Percentiles rank a stretch among this genome's conserved stretches.
Evolutionary conservation across 1,284 basidiomycete species (phyloP).

Genomic region (Ganoderma meredithae): DNA sequence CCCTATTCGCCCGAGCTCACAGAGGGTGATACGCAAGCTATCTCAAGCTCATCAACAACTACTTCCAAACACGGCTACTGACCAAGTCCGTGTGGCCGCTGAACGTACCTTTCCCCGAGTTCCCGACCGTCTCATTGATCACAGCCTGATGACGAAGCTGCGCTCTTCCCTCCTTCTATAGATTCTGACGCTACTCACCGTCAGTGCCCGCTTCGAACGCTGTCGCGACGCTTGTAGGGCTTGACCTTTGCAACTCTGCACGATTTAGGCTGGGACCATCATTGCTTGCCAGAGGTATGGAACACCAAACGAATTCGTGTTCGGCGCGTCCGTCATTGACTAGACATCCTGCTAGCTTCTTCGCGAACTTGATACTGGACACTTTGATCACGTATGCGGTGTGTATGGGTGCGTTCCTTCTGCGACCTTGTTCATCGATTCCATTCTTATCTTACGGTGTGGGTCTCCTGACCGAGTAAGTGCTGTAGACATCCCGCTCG

Average conservation of each 20-base stretch:
- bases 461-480: not conserved
- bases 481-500: not conserved
- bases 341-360: not conserved
- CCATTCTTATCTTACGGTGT: not conserved
- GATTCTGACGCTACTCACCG: not conserved
- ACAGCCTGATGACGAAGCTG: not conserved
- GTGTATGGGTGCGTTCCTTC: not conserved
- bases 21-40: not conserved
- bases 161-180: no score
- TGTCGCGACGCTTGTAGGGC: not conserved
- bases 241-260: not conserved
- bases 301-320: not conserved
- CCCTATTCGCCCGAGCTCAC: not conserved
- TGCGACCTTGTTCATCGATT: not conserved
- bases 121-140: not conserved
- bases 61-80: not conserved
- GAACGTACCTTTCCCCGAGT: not conserved
- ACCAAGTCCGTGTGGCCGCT: not conserved
- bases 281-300: not conserved
- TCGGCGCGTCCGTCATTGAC: not conserved
- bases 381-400: constrained; percentile 7
- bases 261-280: not conserved
- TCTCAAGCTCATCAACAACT: not conserved
- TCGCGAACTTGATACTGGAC: constrained; percentile 10
- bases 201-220: not conserved